Conservation (phyloP, 257 asterid species). For the Nicotiana tabacum region DNA sequence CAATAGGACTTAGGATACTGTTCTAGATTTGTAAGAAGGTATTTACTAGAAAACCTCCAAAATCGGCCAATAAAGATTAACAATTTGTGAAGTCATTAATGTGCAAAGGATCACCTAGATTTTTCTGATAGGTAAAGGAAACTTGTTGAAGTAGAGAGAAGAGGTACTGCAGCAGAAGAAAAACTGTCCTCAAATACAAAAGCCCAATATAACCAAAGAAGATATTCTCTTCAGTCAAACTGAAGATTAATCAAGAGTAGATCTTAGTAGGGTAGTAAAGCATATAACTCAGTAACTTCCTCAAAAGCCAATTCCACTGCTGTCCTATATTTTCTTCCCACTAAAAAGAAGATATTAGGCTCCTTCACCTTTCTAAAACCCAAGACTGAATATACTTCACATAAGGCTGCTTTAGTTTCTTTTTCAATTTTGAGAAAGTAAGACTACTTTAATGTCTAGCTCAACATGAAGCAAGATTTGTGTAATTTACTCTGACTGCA, state of each 20-base stretch:
- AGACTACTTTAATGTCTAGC: background rate
- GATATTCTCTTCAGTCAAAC: background rate
- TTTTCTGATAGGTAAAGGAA: background rate
- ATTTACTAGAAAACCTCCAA: background rate
- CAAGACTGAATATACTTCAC: background rate
- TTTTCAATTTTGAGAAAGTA: too few species aligned
- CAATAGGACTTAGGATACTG: background rate
- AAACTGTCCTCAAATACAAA: constrained; percentile 2
- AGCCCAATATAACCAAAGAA: background rate
- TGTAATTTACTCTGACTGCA: background rate
- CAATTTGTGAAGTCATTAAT: background rate
- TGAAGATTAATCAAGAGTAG: background rate
- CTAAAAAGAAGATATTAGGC: background rate
- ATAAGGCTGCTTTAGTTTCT: background rate
- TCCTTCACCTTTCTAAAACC: background rate
- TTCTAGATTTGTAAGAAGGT: background rate
- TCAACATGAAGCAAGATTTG: background rate
- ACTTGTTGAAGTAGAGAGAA: background rate
- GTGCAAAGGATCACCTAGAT: background rate
- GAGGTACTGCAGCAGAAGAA: background rate
- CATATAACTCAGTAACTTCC: background rate
- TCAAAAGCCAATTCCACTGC: background rate
- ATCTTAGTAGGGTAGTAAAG: background rate
- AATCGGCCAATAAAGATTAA: background rate
- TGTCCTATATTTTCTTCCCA: background rate